Evolutionary conservation across 257 asterid species (phyloP).

Genomic region (Knoxia roxburghii): DNA sequence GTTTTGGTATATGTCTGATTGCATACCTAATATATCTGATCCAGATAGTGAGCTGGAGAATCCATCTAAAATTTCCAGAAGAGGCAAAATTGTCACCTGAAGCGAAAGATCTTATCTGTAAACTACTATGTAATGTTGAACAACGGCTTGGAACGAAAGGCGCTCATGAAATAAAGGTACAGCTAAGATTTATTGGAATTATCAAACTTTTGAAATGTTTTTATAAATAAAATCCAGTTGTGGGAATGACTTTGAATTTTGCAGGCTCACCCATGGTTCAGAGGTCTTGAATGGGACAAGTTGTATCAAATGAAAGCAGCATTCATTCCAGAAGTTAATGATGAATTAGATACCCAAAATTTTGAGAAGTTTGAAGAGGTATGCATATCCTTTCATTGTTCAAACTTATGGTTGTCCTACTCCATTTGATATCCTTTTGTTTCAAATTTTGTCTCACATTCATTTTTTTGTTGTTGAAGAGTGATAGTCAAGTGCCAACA

Average conservation of each 20-base stretch:
- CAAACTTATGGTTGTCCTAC: slow-evolving; percentile 5
- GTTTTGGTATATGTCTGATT: background rate
- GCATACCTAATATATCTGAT: slow-evolving; percentile 6
- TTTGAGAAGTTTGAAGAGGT: slow-evolving; percentile 99
- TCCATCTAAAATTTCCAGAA: slow-evolving; percentile 83
- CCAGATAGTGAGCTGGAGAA: slow-evolving; percentile 92
- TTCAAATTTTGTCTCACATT: slow-evolving; percentile 9
- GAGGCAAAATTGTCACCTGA: slow-evolving; percentile 83
- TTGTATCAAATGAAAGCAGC: slow-evolving; percentile 93
- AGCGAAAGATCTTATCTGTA: slow-evolving; percentile 86
- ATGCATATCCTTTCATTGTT: slow-evolving; percentile 3
- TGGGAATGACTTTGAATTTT: slow-evolving; percentile 20
- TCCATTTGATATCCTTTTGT: slow-evolving; percentile 7
- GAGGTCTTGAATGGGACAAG: slow-evolving; percentile 72
- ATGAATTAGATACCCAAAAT: slow-evolving; percentile 93
- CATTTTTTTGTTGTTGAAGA: slow-evolving; percentile 37
- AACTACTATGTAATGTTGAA: slow-evolving; percentile 89
- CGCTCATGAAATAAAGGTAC: slow-evolving; percentile 81
- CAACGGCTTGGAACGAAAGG: slow-evolving; percentile 98
- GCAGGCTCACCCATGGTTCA: slow-evolving; percentile 95
- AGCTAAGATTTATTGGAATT: slow-evolving; percentile 13
- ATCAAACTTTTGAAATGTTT: slow-evolving; percentile 11
- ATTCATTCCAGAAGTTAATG: slow-evolving; percentile 90
- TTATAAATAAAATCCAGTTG: slow-evolving; percentile 1
- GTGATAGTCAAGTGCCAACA: slow-evolving; percentile 58